Evolutionary conservation across 805 yeast species (phyloP).

Genomic region (Brettanomyces anomalus): DNA sequence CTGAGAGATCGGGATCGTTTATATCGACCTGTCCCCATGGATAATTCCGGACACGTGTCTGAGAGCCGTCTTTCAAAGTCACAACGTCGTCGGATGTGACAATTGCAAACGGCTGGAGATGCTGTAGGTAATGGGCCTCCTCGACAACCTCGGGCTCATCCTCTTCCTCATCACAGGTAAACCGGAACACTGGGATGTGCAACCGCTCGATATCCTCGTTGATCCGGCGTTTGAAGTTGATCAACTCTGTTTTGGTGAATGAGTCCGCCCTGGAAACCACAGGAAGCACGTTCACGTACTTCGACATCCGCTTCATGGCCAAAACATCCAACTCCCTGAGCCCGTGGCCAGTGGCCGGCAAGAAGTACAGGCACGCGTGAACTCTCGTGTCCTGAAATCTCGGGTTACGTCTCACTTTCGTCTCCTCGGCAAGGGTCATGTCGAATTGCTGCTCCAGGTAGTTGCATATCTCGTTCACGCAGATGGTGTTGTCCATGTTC

Average conservation of each 20-base stretch:
- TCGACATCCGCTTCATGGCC: constrained; percentile 61
- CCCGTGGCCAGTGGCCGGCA: constrained; percentile 73
- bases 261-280: constrained; percentile 64
- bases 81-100: constrained; percentile 54
- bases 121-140: constrained; percentile 54
- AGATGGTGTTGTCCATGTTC: constrained; percentile 49
- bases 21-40: constrained; percentile 70
- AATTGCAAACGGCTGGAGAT: constrained; percentile 69
- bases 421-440: constrained; percentile 74
- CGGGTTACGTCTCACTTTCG: constrained; percentile 80
- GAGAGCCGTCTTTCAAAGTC: constrained; percentile 37
- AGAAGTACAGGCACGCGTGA: constrained; percentile 63
- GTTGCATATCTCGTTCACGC: constrained; percentile 55
- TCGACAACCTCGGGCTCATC: constrained; percentile 62
- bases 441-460: constrained; percentile 74
- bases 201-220: constrained; percentile 54
- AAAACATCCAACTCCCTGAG: constrained; percentile 64
- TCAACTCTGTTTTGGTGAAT: constrained; percentile 53
- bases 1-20: constrained; percentile 41
- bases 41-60: constrained; percentile 52
- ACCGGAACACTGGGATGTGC: constrained; percentile 68
- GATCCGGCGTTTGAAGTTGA: constrained; percentile 50
- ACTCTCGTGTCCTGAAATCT: constrained; percentile 70
- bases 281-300: constrained; percentile 68
- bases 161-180: constrained; percentile 63